Base-by-base conservation (phyloP, 1,284 basidiomycete genomes). In the Psilocybe mexicana region DNA sequence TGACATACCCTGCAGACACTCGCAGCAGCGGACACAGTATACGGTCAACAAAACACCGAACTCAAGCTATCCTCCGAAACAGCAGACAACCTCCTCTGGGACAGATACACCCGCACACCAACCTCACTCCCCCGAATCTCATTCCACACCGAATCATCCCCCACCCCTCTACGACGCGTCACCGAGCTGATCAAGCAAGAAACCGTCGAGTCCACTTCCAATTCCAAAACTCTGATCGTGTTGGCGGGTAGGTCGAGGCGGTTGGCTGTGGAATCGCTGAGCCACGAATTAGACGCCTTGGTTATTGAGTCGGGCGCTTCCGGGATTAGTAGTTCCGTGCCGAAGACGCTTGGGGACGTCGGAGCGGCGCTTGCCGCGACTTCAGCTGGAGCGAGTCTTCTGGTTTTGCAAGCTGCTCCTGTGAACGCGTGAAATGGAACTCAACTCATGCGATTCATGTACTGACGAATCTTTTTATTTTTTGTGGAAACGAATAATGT, bases 261-360 rank as follows among this genome's bases (percentile, higher is more conserved):
- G 51, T 77, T 91, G 73, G 82, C 84, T 3, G 73, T 81, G 1
- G 81, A 85, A 61, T 79, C 78, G 23, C 80, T 87, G 61, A 63
- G 68, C 10, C 64, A 65, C 0, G 93, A 96, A 73, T 69, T 93
- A 49, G 75, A 76, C 28, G 69, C 76, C 14, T 69, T 77, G 4
- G 78, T 80, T 12, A 69, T 77, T 4, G 79, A 80, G 61, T 70
- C 76, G 18, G 79, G 73, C 6, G 33, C 28, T 47, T 64, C 72
- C 0, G 60, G 71, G 18, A 70, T 84, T 30, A 81, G 81, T 2
- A 82, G 81, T 2, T 84, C 87, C 62, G 79, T 93, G 44, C 73
- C 85, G 33, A 88, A 86, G 72, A 92, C 92, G 0, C 72, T 94
- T 0, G 93, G 92, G 1, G 87, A 92, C 66, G 80, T 87, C 0